Percentiles rank a stretch among this genome's conserved stretches.
These are phyloP conservation scores for Fusarium pseudonygamai DNA, from an alignment of 2,329 filamentous ascomycete species.

Conservation along the genomic window DNA sequence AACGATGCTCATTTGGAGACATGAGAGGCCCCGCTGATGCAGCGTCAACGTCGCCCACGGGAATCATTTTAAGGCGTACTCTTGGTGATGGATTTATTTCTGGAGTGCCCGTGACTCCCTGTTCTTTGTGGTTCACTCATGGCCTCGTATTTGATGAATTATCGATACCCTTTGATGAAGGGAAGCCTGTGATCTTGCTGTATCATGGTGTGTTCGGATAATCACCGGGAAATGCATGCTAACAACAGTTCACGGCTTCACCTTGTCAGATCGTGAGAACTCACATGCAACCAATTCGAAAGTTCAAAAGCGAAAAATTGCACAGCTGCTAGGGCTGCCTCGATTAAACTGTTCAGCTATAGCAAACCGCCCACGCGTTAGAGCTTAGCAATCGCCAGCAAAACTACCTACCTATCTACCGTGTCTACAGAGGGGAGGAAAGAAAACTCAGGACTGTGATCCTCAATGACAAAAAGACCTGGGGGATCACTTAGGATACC, in stretches of 20 bases:
- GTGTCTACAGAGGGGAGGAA: not conserved
- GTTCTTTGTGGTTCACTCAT: constrained; percentile 46
- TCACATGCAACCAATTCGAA: not conserved
- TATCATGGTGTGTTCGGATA: constrained; percentile 33
- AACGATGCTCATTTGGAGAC: not conserved
- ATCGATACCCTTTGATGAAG: constrained; percentile 13
- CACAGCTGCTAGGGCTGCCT: too few relatives aligned
- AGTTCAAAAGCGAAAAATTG: not conserved
- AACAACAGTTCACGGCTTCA: not conserved
- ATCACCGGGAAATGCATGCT: constrained; percentile 30
- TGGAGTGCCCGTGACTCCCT: constrained; percentile 46
- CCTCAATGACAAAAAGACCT: not conserved
- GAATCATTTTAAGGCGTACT: constrained; percentile 40
- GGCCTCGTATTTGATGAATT: constrained; percentile 7
- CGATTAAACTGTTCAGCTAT: not conserved
- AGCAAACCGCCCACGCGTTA: not conserved
- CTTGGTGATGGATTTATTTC: constrained; percentile 52
- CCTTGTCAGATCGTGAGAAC: not conserved
- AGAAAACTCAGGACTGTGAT: not conserved
- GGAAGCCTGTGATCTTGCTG: constrained; percentile 10
- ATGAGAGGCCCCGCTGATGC: not conserved
- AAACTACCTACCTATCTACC: not conserved
- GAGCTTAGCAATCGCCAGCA: not conserved
- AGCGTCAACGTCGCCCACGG: not conserved
- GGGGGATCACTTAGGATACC: not conserved